Conservation (phyloP, 177 flowering plant genomes). For the Telopea speciosissima region DNA sequence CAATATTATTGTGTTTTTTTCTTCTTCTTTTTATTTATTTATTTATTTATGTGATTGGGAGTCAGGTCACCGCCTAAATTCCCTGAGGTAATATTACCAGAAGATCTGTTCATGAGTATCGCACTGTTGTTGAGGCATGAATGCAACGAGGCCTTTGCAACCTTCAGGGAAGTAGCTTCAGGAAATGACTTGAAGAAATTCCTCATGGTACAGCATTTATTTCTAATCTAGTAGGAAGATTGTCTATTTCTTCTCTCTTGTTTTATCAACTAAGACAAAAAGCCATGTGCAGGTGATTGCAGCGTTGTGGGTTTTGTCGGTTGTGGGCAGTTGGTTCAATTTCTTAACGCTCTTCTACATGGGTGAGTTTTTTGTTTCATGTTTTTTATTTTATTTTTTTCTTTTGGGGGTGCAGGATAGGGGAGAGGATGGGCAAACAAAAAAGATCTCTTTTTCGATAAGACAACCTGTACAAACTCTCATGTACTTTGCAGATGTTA, state of each 20-base stretch:
- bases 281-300: slow-evolving; percentile 47
- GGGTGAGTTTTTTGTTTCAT: slow-evolving; percentile 28
- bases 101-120: slow-evolving; percentile 43
- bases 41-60: neutral
- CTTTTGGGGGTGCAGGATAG: no score
- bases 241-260: neutral
- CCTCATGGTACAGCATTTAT: slow-evolving; percentile 37
- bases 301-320: slow-evolving; percentile 64
- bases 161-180: slow-evolving; percentile 49
- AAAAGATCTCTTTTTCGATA: no score
- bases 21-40: neutral
- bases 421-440: no score
- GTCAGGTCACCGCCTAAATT: slow-evolving; percentile 52
- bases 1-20: neutral
- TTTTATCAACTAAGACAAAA: neutral
- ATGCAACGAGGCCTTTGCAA: slow-evolving; percentile 38
- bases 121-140: slow-evolving; percentile 42
- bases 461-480: no score
- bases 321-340: slow-evolving; percentile 70
- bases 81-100: slow-evolving; percentile 60
- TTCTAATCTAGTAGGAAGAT: neutral
- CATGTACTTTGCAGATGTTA: no score
- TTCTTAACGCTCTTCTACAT: slow-evolving; percentile 81
- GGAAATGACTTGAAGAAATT: slow-evolving; percentile 73
- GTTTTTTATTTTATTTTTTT: neutral